Percentiles rank a stretch among this genome's conserved stretches.
phyloP scores from a whole-genome alignment of 1,284 basidiomycete genomes.

The Chalciporus sp. region DNA sequence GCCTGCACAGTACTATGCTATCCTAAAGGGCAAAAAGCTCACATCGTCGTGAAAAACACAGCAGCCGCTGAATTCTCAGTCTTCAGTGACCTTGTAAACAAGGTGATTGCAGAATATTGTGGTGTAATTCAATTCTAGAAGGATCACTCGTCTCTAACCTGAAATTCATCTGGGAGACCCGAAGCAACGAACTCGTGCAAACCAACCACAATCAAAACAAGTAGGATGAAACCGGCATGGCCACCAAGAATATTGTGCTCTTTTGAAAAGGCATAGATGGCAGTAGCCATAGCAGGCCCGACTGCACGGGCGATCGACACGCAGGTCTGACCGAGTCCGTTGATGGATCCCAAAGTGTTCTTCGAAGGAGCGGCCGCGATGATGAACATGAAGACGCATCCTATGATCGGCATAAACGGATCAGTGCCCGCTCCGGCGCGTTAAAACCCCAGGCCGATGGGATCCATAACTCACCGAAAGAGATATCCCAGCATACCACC shows the following conservation, averaged over 20 bases:
- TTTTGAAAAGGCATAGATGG: slow-evolving; percentile 52
- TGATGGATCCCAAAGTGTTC: slow-evolving; percentile 54
- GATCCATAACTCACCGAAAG: slow-evolving; percentile 22
- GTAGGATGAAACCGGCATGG: slow-evolving; percentile 44
- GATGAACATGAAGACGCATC: slow-evolving; percentile 51
- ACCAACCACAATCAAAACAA: slow-evolving; percentile 24
- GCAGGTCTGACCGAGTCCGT: slow-evolving; percentile 60
- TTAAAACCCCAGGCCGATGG: too few species aligned
- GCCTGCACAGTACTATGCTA: too few species aligned
- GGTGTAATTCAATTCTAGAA: too few species aligned
- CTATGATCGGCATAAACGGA: slow-evolving; percentile 7
- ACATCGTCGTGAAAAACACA: too few species aligned
- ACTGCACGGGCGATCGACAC: slow-evolving; percentile 44
- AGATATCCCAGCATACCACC: slow-evolving; percentile 21
- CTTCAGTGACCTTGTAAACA: too few species aligned
- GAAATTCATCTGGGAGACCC: slow-evolving; percentile 24
- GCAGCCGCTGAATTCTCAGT: too few species aligned
- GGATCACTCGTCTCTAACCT: slow-evolving; percentile 29
- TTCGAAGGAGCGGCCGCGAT: slow-evolving; percentile 49
- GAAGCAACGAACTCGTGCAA: slow-evolving; percentile 16
- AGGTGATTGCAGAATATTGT: too few species aligned
- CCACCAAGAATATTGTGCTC: slow-evolving; percentile 46
- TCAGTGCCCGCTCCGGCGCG: not conserved
- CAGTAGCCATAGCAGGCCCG: slow-evolving; percentile 42
- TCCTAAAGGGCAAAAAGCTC: too few species aligned